Base-by-base conservation (phyloP, 2,329 filamentous ascomycete species). In the Atkinsonella texensis region DNA sequence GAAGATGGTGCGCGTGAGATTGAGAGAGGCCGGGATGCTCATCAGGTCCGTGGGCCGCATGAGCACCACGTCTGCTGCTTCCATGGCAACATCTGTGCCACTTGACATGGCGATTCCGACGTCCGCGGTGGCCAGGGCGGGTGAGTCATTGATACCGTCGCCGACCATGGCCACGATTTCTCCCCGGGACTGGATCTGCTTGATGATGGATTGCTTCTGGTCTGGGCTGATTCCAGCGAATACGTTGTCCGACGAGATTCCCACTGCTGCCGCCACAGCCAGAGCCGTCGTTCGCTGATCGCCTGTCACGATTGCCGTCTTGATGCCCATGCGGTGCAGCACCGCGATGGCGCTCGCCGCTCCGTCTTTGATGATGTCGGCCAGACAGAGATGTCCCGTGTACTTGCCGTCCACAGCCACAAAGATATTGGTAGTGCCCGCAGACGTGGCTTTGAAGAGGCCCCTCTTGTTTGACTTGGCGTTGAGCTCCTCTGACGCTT, bases 61-160 rank as follows among this genome's bases (percentile, higher is more conserved):
- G 51, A 98, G 82, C 15, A 98, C 93, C 17, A 98, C 82, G 61
- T 95, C 89, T 0, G 93, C 93, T 1, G 93, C 93, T 70, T 97
- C 93, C 82, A 98, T 95, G 48, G 93, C 93, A 1, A 98, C 91
- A 64, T 97, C 93, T 0, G 93, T 97, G 52, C 93, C 93, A 8
- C 84, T 89, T 5, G 88, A 80, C 68, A 98, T 88, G 53, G 90
- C 90, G 58, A 98, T 95, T 56, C 93, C 93, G 31, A 97, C 83
- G 59, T 95, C 84, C 11, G 93, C 90, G 0, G 89, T 95, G 0
- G 89, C 93, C 11, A 98, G 80, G 0, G 93, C 93, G 0, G 93
- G 93, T 0, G 89, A 95, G 71, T 98, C 93, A 68, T 98, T 98
- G 77, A 98, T 96, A 42, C 93, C 93, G 66, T 98, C 93, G 49